phyloP scores from a whole-genome alignment of 176 grass and related monocot species.

The Pontederia paniculata region DNA sequence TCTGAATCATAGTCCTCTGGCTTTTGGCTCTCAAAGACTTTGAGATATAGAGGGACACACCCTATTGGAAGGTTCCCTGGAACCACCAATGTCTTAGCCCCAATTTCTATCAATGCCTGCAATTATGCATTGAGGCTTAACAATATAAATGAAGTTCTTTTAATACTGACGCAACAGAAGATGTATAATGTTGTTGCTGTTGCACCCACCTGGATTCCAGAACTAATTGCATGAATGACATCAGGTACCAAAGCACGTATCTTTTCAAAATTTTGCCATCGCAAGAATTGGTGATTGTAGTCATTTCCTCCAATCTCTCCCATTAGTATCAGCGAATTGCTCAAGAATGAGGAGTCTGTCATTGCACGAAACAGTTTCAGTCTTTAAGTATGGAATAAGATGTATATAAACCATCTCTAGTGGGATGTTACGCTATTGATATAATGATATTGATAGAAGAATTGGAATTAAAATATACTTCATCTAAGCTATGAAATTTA shows the following conservation, averaged over 20 bases:
- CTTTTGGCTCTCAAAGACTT: not conserved
- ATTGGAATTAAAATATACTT: too few relatives aligned
- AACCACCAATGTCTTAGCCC: constrained; percentile 3
- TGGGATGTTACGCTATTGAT: too few relatives aligned
- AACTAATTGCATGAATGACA: not conserved
- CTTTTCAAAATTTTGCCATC: too few relatives aligned
- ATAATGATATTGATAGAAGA: too few relatives aligned
- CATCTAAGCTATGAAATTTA: too few relatives aligned
- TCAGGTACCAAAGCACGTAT: not conserved
- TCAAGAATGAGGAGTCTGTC: not conserved
- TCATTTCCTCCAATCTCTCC: constrained; percentile 11
- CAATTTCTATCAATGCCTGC: constrained; percentile 13
- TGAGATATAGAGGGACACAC: not conserved
- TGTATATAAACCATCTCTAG: too few relatives aligned
- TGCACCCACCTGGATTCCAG: not conserved
- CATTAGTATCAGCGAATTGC: not conserved
- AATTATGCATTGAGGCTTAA: not conserved
- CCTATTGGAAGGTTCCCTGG: not conserved
- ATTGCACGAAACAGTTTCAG: too few relatives aligned
- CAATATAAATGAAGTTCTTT: not conserved
- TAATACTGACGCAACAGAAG: not conserved
- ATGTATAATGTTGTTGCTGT: not conserved
- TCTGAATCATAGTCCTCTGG: not conserved
- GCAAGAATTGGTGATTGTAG: not conserved
- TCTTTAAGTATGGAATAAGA: too few relatives aligned